Conservation (phyloP, 2,329 filamentous ascomycete species). For the Talaromyces pinophilus region DNA sequence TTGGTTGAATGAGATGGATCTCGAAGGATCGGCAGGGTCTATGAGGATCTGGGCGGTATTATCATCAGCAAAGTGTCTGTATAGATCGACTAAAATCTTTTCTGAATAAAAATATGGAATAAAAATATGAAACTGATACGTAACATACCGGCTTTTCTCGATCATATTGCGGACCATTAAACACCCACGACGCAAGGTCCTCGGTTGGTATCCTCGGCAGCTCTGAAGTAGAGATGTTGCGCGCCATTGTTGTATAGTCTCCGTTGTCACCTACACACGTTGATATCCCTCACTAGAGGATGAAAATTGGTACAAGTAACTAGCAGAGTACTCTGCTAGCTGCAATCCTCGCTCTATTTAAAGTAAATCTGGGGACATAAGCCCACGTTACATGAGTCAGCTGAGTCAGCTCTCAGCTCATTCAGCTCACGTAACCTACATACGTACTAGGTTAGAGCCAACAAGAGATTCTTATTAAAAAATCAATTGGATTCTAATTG, state of each 20-base stretch:
- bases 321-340: slow-evolving; percentile 5
- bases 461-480: not conserved
- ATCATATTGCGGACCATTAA: not conserved
- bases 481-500: not conserved
- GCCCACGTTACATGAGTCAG: not conserved
- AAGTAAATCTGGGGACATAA: not conserved
- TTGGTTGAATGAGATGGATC: not conserved
- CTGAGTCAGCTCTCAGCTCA: not conserved
- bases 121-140: not conserved
- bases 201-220: not conserved
- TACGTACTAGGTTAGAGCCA: not conserved
- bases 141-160: slow-evolving; percentile 5
- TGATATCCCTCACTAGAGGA: not conserved
- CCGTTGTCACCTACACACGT: not conserved
- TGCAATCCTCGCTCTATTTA: not conserved
- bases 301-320: not conserved
- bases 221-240: not conserved
- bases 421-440: not conserved
- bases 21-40: not conserved
- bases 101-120: no score
- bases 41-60: not conserved
- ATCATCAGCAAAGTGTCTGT: not conserved
- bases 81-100: not conserved
- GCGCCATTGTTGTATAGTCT: not conserved
- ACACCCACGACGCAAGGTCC: not conserved